Base-by-base conservation (phyloP, 805 yeast genomes). In the Kazachstania kunashirensis region DNA sequence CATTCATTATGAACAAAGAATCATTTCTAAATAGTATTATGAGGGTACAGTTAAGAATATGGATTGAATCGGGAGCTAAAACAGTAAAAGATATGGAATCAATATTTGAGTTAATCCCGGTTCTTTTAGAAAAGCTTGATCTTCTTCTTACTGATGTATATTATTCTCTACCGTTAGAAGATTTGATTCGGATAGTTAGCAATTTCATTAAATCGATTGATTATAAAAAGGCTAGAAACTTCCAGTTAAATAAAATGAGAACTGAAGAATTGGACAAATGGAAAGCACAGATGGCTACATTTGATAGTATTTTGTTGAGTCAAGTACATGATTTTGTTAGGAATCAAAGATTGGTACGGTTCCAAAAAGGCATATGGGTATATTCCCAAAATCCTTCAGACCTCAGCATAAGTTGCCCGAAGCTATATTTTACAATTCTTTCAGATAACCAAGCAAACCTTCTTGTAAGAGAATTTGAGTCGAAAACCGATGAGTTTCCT, bases 281-380 rank as follows among this genome's bases (percentile, higher is more conserved):
- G 77, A 53, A 63, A 1, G 37, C 49, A 0, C 65, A 68, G 28
- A 63, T 75, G 29, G 41, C 46, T 2, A 66, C 62, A 20, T 79
- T 84, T 49, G 70, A 74, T 48, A 55, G 57, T 3, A 56, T 67
- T 21, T 62, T 81, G 39, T 53, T 67, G 9, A 52, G 59, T 11
- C 85, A 84, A 52, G 82, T 79, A 0, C 62, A 68, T 39, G 79
- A 76, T 26, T 82, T 81, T 53, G 85, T 84, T 12, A 71, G 73
- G 39, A 86, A 81, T 53, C 92, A 82, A 60, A 68, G 89, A 48
- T 75, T 79, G 31, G 58, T 81, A 39, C 78, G 76, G 50, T 59
- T 84, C 33, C 75, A 84, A 19, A 76, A 71, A 49, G 95, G 95
- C 1, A 71, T 82, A 2, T 84, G 94, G 94, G 88, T 81, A 11